A percentile compares a stretch with the other conserved stretches of the same genome.
These are phyloP conservation scores for Sordariomycetes sp. DNA, from an alignment of 2,329 filamentous ascomycete species.

Conservation along the genomic window DNA sequence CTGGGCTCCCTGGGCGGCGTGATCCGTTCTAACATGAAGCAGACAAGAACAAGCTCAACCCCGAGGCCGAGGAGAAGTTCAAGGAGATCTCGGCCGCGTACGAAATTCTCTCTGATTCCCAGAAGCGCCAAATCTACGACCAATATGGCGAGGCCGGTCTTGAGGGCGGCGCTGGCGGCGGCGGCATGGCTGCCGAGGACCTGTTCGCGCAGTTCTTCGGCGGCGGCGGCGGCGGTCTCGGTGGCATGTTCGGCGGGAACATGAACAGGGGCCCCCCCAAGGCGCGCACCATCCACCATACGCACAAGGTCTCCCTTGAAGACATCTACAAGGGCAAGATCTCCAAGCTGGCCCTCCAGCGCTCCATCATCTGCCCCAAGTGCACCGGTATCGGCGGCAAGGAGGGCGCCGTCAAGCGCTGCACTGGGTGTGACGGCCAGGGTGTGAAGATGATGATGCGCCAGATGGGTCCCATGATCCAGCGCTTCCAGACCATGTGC, in stretches of 20 bases:
- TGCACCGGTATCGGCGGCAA: conserved; percentile 93
- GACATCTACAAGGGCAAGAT: conserved; percentile 98
- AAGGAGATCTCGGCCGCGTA: conserved; percentile 95
- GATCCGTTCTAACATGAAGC: neutral
- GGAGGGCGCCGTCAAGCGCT: conserved; percentile 93
- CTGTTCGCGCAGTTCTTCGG: conserved; percentile 97
- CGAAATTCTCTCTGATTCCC: conserved; percentile 81
- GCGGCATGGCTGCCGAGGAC: conserved; percentile 90
- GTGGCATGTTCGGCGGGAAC: conserved; percentile 71
- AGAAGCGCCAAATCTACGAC: conserved; percentile 88
- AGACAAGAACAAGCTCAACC: conserved; percentile 97
- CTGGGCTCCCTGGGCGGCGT: no score
- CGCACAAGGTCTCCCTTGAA: conserved; percentile 95
- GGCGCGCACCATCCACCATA: conserved; percentile 93
- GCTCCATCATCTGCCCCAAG: conserved; percentile 91
- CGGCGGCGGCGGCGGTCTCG: conserved; percentile 49
- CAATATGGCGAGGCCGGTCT: conserved; percentile 96
- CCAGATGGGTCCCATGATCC: conserved; percentile 99
- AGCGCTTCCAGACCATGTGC: conserved; percentile 98
- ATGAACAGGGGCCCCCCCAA: conserved; percentile 69
- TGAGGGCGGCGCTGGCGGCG: conserved; percentile 69
- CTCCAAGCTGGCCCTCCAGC: conserved; percentile 92
- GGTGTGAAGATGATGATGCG: conserved; percentile 99
- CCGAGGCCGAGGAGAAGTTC: conserved; percentile 91
- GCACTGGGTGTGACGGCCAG: conserved; percentile 76